A percentile compares a stretch with the other conserved stretches of the same genome.
phyloP scores from a whole-genome alignment of 768 basidiomycete genomes.

The Cyathus striatus region DNA sequence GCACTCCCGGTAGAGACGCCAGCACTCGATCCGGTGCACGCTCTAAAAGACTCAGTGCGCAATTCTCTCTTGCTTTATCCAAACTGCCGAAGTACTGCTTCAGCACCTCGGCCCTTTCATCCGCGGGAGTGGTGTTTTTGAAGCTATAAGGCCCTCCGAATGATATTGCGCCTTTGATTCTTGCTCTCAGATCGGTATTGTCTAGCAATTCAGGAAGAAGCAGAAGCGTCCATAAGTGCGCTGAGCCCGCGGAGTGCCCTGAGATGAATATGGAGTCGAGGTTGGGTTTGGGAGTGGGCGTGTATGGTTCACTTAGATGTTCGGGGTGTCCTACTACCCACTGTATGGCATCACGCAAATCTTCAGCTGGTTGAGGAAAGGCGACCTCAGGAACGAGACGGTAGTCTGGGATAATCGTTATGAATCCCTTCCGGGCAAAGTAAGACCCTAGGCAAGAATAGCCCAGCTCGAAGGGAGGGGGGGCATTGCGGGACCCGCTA shows the following conservation, averaged over 20 bases:
- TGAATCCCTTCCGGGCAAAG: slow-evolving; percentile 53
- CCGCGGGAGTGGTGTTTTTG: slow-evolving; percentile 13
- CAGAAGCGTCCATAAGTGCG: slow-evolving; percentile 40
- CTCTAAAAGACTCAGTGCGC: slow-evolving; percentile 36
- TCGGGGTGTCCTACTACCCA: slow-evolving; percentile 42
- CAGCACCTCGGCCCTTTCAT: slow-evolving; percentile 22
- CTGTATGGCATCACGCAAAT: slow-evolving; percentile 53
- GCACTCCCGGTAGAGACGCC: slow-evolving; percentile 35
- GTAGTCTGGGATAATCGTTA: slow-evolving; percentile 68
- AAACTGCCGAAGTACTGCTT: slow-evolving; percentile 32
- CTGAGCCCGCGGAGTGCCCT: slow-evolving; percentile 61
- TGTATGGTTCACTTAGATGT: slow-evolving; percentile 18
- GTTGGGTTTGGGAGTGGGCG: slow-evolving; percentile 34
- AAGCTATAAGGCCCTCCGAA: slow-evolving; percentile 41
- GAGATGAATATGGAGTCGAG: slow-evolving; percentile 38
- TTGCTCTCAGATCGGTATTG: slow-evolving; percentile 18
- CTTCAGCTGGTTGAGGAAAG: slow-evolving; percentile 53
- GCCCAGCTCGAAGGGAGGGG: slow-evolving; percentile 38
- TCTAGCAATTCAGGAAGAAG: slow-evolving; percentile 30
- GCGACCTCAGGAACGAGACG: slow-evolving; percentile 51
- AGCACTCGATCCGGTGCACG: slow-evolving; percentile 27
- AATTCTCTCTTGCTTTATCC: slow-evolving; percentile 28
- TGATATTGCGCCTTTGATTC: slow-evolving; percentile 41
- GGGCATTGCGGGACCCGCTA: slow-evolving; percentile 40
- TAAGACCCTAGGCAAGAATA: slow-evolving; percentile 58